phyloP scores from a whole-genome alignment of 345 rosid genomes.

The Bruguiera sexangula region DNA sequence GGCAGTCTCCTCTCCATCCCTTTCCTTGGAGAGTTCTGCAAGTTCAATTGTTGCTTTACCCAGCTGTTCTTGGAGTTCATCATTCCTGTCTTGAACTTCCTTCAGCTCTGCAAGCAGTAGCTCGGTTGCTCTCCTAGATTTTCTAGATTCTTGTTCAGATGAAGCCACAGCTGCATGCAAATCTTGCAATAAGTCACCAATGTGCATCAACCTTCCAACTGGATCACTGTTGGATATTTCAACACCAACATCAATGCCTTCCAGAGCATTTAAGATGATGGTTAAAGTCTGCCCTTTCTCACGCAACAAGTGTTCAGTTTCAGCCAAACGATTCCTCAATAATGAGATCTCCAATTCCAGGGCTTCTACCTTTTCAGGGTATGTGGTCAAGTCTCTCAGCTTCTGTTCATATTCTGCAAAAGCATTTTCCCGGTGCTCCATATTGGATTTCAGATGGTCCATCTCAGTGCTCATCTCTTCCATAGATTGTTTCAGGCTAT shows the following conservation, averaged over 20 bases:
- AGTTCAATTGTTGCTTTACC: constrained; percentile 46
- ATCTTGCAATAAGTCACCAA: constrained; percentile 48
- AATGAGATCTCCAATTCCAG: constrained; percentile 59
- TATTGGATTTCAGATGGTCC: constrained; percentile 62
- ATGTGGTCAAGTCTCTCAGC: constrained; percentile 50
- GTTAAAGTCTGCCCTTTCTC: constrained; percentile 55
- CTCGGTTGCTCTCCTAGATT: constrained; percentile 87
- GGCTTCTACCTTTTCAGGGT: constrained; percentile 43
- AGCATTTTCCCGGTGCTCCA: constrained; percentile 45
- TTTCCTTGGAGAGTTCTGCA: constrained; percentile 45
- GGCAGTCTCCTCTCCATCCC: constrained; percentile 59
- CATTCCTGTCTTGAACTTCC: constrained; percentile 95
- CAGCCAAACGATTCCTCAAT: constrained; percentile 55
- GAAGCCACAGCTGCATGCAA: constrained; percentile 53
- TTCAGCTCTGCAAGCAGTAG: constrained; percentile 81
- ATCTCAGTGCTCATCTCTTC: constrained; percentile 65
- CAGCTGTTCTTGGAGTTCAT: constrained; percentile 72
- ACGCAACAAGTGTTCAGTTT: constrained; percentile 54
- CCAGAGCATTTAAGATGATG: constrained; percentile 41
- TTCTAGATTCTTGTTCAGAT: constrained; percentile 65
- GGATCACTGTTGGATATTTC: constrained; percentile 54
- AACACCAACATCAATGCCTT: constrained; percentile 54
- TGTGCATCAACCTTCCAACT: constrained; percentile 52
- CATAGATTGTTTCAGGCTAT: constrained; percentile 65
- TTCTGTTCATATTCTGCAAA: constrained; percentile 56